phyloP scores from a whole-genome alignment of 495 filamentous ascomycete genomes.

The Lineolata rhizophorae region DNA sequence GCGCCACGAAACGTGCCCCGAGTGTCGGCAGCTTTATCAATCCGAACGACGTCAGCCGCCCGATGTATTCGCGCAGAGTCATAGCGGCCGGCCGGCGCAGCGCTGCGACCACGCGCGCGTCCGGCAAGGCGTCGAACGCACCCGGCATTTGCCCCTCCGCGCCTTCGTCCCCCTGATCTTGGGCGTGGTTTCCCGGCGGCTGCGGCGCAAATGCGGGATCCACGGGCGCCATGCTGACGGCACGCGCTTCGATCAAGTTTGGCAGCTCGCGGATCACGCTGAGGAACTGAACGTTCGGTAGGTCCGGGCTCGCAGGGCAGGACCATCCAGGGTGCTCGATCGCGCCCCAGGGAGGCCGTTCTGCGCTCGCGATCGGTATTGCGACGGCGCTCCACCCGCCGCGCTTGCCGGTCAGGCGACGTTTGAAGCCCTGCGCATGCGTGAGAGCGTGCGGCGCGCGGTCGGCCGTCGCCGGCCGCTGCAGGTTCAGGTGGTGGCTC shows the following conservation, averaged over 20 bases:
- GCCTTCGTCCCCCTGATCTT: too few species aligned
- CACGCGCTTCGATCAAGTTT: constrained; percentile 83
- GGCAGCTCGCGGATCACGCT: constrained; percentile 72
- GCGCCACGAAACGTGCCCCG: constrained; percentile 38
- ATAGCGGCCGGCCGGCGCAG: constrained; percentile 49
- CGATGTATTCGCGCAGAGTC: constrained; percentile 64
- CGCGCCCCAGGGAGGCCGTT: constrained; percentile 46
- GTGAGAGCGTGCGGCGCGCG: neutral
- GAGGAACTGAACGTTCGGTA: constrained; percentile 59
- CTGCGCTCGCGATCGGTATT: constrained; percentile 16
- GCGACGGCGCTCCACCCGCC: constrained; percentile 4
- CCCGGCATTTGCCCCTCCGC: neutral
- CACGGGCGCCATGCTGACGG: constrained; percentile 54
- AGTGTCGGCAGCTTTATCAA: constrained; percentile 36
- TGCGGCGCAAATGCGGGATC: constrained; percentile 21
- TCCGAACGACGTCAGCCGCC: constrained; percentile 40
- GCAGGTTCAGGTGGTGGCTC: too few species aligned
- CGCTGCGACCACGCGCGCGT: constrained; percentile 41
- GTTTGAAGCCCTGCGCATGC: too few species aligned
- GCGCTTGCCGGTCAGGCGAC: constrained; percentile 1
- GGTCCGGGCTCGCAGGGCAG: constrained; percentile 46
- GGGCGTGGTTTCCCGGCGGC: constrained; percentile 1
- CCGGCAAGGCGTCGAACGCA: constrained; percentile 17
- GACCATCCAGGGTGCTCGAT: constrained; percentile 82
- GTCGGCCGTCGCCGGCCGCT: constrained; percentile 4